These are phyloP conservation scores for Paraphaeosphaeria minitans DNA, from an alignment of 2,329 filamentous ascomycete species.

Conservation along the genomic window DNA sequence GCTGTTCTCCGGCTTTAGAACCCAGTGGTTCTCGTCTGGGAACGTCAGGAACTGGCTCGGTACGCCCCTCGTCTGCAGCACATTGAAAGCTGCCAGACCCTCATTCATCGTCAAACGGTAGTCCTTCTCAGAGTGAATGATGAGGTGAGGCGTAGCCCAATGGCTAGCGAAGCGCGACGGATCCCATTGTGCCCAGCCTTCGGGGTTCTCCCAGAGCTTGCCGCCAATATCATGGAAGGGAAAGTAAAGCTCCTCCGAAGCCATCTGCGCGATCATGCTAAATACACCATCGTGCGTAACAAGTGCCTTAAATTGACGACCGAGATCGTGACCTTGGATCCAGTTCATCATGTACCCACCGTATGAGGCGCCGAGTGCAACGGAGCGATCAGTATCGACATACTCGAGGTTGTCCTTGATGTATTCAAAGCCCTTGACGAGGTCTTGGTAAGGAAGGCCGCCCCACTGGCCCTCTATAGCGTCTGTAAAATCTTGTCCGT, in stretches of 20 bases:
- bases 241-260: slow-evolving; percentile 59
- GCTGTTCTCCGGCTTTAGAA: slow-evolving; percentile 88
- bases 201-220: slow-evolving; percentile 43
- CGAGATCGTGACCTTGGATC: slow-evolving; percentile 86
- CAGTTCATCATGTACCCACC: slow-evolving; percentile 65
- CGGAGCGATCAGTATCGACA: slow-evolving; percentile 71
- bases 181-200: slow-evolving; percentile 63
- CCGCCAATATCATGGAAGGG: slow-evolving; percentile 53
- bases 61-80: slow-evolving; percentile 75
- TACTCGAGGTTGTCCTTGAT: slow-evolving; percentile 69
- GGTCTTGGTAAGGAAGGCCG: slow-evolving; percentile 79
- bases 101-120: slow-evolving; percentile 87
- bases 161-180: slow-evolving; percentile 62
- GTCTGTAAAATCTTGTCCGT: slow-evolving; percentile 77
- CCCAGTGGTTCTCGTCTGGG: slow-evolving; percentile 81
- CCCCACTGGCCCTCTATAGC: slow-evolving; percentile 84
- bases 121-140: slow-evolving; percentile 89
- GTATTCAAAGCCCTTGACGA: slow-evolving; percentile 78
- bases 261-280: slow-evolving; percentile 59
- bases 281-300: slow-evolving; percentile 90
- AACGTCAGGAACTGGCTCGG: slow-evolving; percentile 81
- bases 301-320: slow-evolving; percentile 83
- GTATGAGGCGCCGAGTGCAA: slow-evolving; percentile 70
- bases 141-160: slow-evolving; percentile 86
- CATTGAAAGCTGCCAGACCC: slow-evolving; percentile 83